Conservation (phyloP, 345 rosid species). For the Eucalyptus sideroxylon region DNA sequence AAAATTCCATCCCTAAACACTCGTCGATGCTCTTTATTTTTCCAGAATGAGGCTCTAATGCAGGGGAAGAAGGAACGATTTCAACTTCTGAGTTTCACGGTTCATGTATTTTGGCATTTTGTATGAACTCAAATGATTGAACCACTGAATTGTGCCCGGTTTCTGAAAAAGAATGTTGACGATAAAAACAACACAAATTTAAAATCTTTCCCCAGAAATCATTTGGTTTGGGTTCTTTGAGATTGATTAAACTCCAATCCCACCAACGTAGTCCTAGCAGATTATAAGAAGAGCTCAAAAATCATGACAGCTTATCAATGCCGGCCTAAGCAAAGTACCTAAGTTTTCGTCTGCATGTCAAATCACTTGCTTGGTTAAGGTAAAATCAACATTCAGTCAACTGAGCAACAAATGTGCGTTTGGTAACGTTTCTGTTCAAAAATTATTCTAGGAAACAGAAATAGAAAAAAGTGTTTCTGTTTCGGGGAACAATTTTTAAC, state of each 20-base stretch:
- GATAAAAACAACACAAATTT: background rate
- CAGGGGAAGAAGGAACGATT: background rate
- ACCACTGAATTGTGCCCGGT: background rate
- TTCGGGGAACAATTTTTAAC: no score
- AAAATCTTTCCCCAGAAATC: background rate
- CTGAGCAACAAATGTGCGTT: background rate
- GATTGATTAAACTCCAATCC: background rate
- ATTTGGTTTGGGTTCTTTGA: background rate
- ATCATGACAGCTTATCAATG: background rate
- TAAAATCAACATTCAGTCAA: background rate
- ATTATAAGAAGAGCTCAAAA: background rate
- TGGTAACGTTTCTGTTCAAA: no score
- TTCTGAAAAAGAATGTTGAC: background rate
- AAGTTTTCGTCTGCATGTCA: background rate
- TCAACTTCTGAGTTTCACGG: background rate
- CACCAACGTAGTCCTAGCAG: background rate
- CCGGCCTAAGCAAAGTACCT: background rate
- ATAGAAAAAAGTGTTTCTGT: no score
- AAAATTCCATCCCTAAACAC: background rate
- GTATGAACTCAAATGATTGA: background rate
- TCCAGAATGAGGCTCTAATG: background rate
- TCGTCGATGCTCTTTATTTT: background rate
- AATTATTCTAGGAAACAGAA: no score
- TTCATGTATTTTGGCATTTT: background rate
- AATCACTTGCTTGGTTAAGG: background rate